Conservation (phyloP, 257 asterid genomes). For the Buddleja alternifolia region DNA sequence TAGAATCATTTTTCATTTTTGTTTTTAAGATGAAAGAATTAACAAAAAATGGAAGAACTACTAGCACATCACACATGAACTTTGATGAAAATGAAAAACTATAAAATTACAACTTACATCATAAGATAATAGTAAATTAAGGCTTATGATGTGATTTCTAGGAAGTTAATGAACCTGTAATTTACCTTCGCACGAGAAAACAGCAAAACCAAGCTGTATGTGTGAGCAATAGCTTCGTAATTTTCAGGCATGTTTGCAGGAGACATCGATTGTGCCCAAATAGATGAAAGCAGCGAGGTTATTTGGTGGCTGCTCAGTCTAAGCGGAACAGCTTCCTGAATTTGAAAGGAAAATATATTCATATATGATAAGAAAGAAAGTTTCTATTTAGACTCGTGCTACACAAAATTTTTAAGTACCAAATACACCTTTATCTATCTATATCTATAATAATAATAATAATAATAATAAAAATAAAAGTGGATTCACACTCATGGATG, state of each 20-base stretch:
- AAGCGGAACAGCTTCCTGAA: slow-evolving; percentile 74
- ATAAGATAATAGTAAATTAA: neutral
- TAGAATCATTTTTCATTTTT: too few species aligned
- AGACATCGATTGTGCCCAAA: slow-evolving; percentile 82
- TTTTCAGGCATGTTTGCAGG: slow-evolving; percentile 88
- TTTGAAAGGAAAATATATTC: slow-evolving; percentile 24
- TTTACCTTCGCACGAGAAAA: slow-evolving; percentile 91
- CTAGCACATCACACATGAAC: neutral
- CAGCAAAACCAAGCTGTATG: slow-evolving; percentile 82
- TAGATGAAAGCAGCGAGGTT: slow-evolving; percentile 73
- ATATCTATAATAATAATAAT: too few species aligned
- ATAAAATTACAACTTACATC: neutral
- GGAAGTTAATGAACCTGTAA: slow-evolving; percentile 21
- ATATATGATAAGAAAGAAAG: neutral
- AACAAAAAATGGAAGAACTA: too few species aligned
- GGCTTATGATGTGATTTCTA: neutral
- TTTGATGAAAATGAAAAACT: neutral
- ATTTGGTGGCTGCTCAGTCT: slow-evolving; percentile 96
- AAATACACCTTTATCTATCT: too few species aligned
- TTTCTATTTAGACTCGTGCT: too few species aligned
- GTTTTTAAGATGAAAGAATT: too few species aligned
- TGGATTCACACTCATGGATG: too few species aligned
- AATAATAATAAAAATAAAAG: too few species aligned
- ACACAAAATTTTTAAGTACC: too few species aligned
- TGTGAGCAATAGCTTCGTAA: slow-evolving; percentile 95